Conservation (phyloP, 2,329 filamentous ascomycete species). For the Cercospora sp. region DNA sequence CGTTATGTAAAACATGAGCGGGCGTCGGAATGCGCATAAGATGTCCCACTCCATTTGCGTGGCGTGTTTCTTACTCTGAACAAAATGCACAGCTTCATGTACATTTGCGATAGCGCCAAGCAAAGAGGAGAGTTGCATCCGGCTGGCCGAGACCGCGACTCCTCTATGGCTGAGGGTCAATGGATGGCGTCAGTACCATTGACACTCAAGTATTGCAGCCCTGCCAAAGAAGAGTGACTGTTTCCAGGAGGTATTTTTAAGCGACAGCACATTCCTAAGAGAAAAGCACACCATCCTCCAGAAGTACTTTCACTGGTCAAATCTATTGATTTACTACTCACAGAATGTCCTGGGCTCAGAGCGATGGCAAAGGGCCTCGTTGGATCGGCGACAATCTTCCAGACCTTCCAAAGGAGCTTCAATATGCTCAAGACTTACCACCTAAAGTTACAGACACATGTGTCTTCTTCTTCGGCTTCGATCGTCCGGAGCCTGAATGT, state of each 20-base stretch:
- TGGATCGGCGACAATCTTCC: constrained; percentile 25
- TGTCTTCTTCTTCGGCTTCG: constrained; percentile 31
- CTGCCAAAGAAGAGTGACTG: not conserved
- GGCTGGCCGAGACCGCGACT: not conserved
- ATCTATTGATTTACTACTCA: not conserved
- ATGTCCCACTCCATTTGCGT: not conserved
- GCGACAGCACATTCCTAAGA: not conserved
- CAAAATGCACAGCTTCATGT: not conserved
- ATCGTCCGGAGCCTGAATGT: constrained; percentile 25
- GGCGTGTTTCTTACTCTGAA: not conserved
- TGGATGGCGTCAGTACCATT: not conserved
- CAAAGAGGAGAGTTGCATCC: not conserved
- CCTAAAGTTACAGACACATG: constrained; percentile 28
- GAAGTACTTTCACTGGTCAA: not conserved
- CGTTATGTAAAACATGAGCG: not conserved
- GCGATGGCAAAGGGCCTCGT: constrained; percentile 22
- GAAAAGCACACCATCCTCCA: not conserved
- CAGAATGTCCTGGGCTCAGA: constrained; percentile 16
- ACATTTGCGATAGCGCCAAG: not conserved
- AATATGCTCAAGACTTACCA: constrained; percentile 23
- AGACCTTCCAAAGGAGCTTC: constrained; percentile 14
- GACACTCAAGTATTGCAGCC: not conserved
- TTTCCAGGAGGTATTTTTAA: not conserved
- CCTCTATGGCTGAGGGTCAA: not conserved
- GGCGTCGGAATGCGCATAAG: not conserved